Conservation (phyloP, 164 flowering plant genomes). For the Hamamelis virginiana region DNA sequence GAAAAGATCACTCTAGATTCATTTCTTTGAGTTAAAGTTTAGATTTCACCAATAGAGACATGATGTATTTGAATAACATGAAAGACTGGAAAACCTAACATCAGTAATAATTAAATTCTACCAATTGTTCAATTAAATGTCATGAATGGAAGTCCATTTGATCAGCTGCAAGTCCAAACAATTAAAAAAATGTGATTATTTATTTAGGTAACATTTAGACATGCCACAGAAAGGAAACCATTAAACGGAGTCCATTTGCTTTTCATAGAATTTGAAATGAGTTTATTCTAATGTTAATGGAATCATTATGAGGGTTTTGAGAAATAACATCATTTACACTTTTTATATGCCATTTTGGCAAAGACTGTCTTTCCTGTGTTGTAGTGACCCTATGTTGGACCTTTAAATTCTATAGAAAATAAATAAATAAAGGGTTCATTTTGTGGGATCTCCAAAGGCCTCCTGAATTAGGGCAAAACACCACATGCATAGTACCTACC, state of each 20-base stretch:
- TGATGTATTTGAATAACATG: not conserved
- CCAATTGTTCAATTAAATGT: not conserved
- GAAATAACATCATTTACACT: not conserved
- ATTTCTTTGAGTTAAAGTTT: not conserved
- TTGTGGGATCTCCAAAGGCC: too few relatives aligned
- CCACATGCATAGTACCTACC: constrained; percentile 37
- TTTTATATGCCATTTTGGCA: not conserved
- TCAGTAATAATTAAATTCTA: too few relatives aligned
- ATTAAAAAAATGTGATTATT: not conserved
- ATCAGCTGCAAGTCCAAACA: not conserved
- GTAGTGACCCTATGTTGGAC: too few relatives aligned
- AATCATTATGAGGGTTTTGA: not conserved
- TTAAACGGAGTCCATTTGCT: not conserved
- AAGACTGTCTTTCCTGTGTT: not conserved
- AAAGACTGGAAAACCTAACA: not conserved
- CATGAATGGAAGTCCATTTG: not conserved
- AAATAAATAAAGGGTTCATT: too few relatives aligned
- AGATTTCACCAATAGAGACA: not conserved
- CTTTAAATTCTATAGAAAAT: not conserved
- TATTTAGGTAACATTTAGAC: not conserved
- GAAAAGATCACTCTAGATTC: constrained; percentile 2
- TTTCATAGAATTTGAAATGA: not conserved
- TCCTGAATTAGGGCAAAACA: not conserved
- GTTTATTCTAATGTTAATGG: not conserved
- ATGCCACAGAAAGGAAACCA: not conserved